These are phyloP conservation scores for Stipa capillata DNA, from an alignment of 176 grass and related monocot species.

Conservation along the genomic window DNA sequence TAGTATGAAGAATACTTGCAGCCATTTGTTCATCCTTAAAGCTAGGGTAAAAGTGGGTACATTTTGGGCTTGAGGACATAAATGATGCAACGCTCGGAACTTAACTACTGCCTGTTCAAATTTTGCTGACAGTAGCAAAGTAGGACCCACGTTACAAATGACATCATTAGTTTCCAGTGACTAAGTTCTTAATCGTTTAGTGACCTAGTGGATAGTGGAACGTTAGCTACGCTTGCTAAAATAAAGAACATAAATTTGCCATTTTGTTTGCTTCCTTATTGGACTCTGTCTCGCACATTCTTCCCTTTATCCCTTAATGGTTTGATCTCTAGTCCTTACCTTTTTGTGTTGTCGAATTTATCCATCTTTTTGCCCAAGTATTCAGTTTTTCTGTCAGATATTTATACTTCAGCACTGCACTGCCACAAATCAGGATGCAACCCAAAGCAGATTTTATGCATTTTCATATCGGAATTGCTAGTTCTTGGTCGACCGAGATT, in stretches of 20 bases:
- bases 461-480: no score
- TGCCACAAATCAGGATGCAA: no score
- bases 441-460: not conserved
- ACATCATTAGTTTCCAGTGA: no score
- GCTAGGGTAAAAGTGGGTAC: not conserved
- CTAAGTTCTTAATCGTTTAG: no score
- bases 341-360: not conserved
- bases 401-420: not conserved
- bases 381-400: not conserved
- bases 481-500: no score
- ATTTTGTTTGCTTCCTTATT: conserved; percentile 21
- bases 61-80: not conserved
- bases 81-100: not conserved
- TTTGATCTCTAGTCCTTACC: conserved; percentile 10
- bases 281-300: conserved; percentile 3
- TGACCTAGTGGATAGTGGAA: not conserved
- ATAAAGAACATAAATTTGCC: not conserved
- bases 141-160: not conserved
- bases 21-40: not conserved
- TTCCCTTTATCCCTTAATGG: conserved; percentile 16
- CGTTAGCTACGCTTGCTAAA: conserved; percentile 7
- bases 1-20: not conserved
- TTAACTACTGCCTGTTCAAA: conserved; percentile 1
- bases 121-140: conserved; percentile 3
- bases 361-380: not conserved